These are phyloP conservation scores for Stephania yunnanensis DNA, from an alignment of 164 flowering plant species.

Conservation along the genomic window DNA sequence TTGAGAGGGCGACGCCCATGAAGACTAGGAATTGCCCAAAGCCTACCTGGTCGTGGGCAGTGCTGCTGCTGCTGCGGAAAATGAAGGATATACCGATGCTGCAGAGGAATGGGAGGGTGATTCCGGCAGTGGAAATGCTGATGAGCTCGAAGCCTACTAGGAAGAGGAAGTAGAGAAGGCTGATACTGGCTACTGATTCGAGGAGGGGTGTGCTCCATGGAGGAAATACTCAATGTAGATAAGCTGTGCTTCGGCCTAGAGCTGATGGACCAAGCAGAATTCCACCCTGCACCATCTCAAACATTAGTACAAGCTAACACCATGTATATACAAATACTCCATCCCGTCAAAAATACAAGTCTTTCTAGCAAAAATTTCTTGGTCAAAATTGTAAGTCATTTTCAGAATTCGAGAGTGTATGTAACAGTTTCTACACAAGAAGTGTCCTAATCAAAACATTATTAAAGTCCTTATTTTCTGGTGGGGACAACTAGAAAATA, in stretches of 20 bases:
- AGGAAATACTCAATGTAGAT: conserved; percentile 40
- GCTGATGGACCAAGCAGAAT: conserved; percentile 62
- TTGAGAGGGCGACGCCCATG: conserved; percentile 18
- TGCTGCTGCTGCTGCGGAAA: conserved; percentile 25
- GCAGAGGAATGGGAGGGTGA: conserved; percentile 42
- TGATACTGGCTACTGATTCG: conserved; percentile 49
- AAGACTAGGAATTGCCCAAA: conserved; percentile 37
- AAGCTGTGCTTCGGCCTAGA: conserved; percentile 42
- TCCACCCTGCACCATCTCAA: conserved; percentile 42
- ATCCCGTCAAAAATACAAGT: too few relatives aligned
- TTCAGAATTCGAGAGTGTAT: too few relatives aligned
- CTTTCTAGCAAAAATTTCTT: too few relatives aligned
- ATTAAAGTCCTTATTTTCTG: too few relatives aligned
- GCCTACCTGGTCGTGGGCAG: conserved; percentile 31
- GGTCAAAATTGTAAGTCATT: too few relatives aligned
- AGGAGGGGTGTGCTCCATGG: conserved; percentile 48
- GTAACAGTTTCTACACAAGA: not conserved
- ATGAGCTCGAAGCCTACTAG: conserved; percentile 63
- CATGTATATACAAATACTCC: too few relatives aligned
- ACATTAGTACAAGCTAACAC: not conserved
- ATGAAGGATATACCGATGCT: conserved; percentile 42
- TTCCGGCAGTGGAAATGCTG: conserved; percentile 47
- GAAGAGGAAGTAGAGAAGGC: conserved; percentile 61
- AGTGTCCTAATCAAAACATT: not conserved
- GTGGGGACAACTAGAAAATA: too few relatives aligned